phyloP scores from a whole-genome alignment of 768 basidiomycete genomes.

The Boletus rubescentipes region DNA sequence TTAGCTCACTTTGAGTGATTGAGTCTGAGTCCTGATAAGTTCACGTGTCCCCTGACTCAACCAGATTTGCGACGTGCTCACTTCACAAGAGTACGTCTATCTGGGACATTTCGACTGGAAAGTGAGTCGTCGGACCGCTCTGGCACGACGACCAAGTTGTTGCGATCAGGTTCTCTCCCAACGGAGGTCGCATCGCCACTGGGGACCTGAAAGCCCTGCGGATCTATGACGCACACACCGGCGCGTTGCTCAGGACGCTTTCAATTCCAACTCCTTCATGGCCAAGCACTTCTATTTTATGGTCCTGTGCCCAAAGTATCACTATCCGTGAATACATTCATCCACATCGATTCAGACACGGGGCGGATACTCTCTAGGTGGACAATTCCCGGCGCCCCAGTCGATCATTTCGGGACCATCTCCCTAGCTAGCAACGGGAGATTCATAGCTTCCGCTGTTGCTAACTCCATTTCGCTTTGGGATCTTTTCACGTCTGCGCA shows the following conservation, averaged over 20 bases:
- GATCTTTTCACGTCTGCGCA: not conserved
- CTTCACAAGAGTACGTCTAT: not conserved
- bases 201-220: not conserved
- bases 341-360: not conserved
- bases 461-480: not conserved
- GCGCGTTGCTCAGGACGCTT: not conserved
- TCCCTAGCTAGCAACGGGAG: not conserved
- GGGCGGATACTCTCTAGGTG: not conserved
- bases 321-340: not conserved
- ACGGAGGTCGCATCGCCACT: not conserved
- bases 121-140: not conserved
- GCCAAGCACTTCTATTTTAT: not conserved
- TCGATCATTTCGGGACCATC: not conserved
- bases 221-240: not conserved
- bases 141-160: not conserved
- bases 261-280: not conserved
- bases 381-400: not conserved
- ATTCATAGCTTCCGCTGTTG: not conserved
- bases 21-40: too few relatives aligned
- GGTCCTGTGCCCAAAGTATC: not conserved
- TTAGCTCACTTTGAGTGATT: too few relatives aligned
- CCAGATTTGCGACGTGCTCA: not conserved
- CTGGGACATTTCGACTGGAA: slow-evolving; percentile 1
- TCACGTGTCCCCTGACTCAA: too few relatives aligned
- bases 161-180: slow-evolving; percentile 6